These are phyloP conservation scores for Penicillium desertorum DNA, from an alignment of 495 filamentous ascomycete genomes.

Conservation along the genomic window DNA sequence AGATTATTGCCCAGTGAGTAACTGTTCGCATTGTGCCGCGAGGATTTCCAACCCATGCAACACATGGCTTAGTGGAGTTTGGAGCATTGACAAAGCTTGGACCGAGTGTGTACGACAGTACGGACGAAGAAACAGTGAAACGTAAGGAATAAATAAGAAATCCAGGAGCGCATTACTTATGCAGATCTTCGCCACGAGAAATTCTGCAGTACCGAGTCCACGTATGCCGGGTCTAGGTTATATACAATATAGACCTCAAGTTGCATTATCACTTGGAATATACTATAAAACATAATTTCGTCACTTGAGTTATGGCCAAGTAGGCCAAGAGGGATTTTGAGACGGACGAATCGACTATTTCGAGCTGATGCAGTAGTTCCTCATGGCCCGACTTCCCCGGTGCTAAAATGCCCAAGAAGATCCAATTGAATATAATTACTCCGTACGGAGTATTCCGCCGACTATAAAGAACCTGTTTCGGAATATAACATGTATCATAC, in stretches of 20 bases:
- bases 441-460: too few relatives aligned
- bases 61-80: not conserved
- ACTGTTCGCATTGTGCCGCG: not conserved
- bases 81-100: not conserved
- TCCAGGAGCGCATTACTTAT: not conserved
- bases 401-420: not conserved
- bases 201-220: not conserved
- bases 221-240: not conserved
- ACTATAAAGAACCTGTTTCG: not conserved
- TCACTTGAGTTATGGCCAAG: too few relatives aligned
- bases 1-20: not conserved
- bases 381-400: slow-evolving; percentile 10
- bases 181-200: not conserved
- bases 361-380: not conserved
- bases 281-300: too few relatives aligned
- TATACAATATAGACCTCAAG: not conserved
- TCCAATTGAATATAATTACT: not conserved
- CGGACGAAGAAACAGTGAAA: not conserved
- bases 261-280: not conserved
- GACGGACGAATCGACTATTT: not conserved
- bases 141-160: not conserved
- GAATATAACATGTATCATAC: not conserved
- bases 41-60: not conserved
- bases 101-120: not conserved
- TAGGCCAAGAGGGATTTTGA: not conserved